Evolutionary conservation across 2,329 filamentous ascomycete species (phyloP).

Genomic region (Aphanoascus verrucosus): DNA sequence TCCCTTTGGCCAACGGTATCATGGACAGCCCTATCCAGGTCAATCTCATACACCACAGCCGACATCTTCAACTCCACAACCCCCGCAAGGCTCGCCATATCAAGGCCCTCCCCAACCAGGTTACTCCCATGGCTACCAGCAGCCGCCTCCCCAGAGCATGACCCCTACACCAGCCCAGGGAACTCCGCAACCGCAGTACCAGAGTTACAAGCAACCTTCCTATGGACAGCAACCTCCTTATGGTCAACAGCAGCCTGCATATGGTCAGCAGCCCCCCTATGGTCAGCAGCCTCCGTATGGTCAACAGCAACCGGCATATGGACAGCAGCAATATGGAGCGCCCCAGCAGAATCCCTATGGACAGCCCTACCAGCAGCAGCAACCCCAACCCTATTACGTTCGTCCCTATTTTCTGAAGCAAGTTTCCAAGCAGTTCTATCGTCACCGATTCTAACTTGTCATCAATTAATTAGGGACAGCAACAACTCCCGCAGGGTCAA

Average conservation of each 20-base stretch:
- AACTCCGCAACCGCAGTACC: constrained; percentile 17
- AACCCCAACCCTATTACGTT: constrained; percentile 22
- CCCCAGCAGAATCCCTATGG: constrained; percentile 24
- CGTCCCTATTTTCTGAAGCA: constrained; percentile 15
- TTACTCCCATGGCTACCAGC: constrained; percentile 22
- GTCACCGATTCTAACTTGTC: constrained; percentile 2
- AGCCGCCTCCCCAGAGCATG: constrained; percentile 1
- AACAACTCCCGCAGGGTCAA: constrained; percentile 28
- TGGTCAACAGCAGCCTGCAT: constrained; percentile 17
- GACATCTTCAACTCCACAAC: constrained; percentile 22
- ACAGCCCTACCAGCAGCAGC: constrained; percentile 27
- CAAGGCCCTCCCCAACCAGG: constrained; percentile 21
- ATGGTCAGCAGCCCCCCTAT: constrained; percentile 22
- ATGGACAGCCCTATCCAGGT: constrained; percentile 25
- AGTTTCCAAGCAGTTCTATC: background rate
- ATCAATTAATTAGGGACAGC: constrained; percentile 15
- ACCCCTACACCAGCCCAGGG: constrained; percentile 2
- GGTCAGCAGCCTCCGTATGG: constrained; percentile 26
- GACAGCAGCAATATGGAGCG: constrained; percentile 27
- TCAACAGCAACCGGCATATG: constrained; percentile 30
- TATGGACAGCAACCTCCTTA: constrained; percentile 27
- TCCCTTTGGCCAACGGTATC: constrained; percentile 30
- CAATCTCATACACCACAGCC: constrained; percentile 31
- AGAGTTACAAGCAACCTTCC: constrained; percentile 31
- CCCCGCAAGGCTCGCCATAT: constrained; percentile 26